Evolutionary conservation across 2,329 filamentous ascomycete species (phyloP).

Genomic region (Phyllosticta citrichinensis): DNA sequence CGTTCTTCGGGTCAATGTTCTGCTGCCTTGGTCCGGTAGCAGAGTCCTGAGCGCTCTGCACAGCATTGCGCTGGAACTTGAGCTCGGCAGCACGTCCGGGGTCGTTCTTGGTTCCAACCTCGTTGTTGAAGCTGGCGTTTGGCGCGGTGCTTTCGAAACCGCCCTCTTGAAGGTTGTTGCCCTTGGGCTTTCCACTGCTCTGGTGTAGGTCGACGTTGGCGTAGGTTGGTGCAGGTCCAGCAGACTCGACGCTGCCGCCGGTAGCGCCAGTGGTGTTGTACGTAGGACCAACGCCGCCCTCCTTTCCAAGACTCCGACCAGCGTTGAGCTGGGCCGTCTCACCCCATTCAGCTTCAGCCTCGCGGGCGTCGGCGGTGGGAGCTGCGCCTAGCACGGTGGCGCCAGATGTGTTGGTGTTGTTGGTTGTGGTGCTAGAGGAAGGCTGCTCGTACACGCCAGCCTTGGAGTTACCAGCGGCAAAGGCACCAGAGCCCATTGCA

Average conservation of each 20-base stretch:
- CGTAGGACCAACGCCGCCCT: conserved; percentile 25
- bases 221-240: conserved; percentile 26
- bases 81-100: conserved; percentile 41
- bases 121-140: conserved; percentile 42
- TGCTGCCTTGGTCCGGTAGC: conserved; percentile 11
- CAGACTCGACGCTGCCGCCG: conserved; percentile 14
- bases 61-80: conserved; percentile 25
- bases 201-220: conserved; percentile 22
- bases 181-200: conserved; percentile 37
- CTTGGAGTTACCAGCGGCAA: conserved; percentile 48
- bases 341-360: conserved; percentile 29
- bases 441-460: conserved; percentile 40
- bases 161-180: conserved; percentile 40
- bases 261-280: conserved; percentile 21
- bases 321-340: conserved; percentile 33
- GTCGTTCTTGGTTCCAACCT: conserved; percentile 47
- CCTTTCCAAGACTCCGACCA: conserved; percentile 26
- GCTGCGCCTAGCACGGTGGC: conserved; percentile 43
- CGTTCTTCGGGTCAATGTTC: neutral
- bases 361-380: conserved; percentile 35
- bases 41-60: conserved; percentile 22
- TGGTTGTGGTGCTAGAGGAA: conserved; percentile 44
- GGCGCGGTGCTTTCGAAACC: conserved; percentile 32
- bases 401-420: conserved; percentile 45
- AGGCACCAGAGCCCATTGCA: conserved; percentile 47